These are phyloP conservation scores for Salicornia ramosissima DNA, from an alignment of 148 eudicot species.

Conservation along the genomic window DNA sequence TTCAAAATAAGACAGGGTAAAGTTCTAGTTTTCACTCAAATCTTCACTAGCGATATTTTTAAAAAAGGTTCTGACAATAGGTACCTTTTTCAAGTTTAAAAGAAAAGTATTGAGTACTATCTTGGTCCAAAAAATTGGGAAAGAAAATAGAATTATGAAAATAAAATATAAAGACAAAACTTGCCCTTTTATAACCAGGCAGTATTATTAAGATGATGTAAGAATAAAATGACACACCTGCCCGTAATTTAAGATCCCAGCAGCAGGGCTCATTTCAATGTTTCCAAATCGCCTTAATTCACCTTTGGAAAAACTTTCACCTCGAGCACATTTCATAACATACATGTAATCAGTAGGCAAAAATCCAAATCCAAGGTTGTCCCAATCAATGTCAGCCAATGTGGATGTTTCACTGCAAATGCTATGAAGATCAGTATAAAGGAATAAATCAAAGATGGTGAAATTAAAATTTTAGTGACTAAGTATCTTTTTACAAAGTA, in stretches of 20 bases:
- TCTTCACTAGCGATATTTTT: not conserved
- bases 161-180: not conserved
- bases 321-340: constrained; percentile 63
- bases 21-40: not conserved
- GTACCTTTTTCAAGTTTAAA: not conserved
- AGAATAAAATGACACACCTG: constrained; percentile 50
- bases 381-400: constrained; percentile 84
- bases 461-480: not conserved
- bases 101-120: not conserved
- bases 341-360: constrained; percentile 88
- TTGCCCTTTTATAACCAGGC: not conserved
- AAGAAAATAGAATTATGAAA: not conserved
- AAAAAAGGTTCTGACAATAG: not conserved
- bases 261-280: constrained; percentile 92
- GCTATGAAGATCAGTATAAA: constrained; percentile 14
- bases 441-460: not conserved
- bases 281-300: constrained; percentile 76
- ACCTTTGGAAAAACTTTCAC: constrained; percentile 64
- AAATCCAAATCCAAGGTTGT: constrained; percentile 81
- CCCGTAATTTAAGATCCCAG: constrained; percentile 92
- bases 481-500: not conserved
- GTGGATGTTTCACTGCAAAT: constrained; percentile 38
- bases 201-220: not conserved
- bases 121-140: not conserved
- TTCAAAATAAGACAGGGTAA: not conserved